A percentile compares a stretch with the other conserved stretches of the same genome.
Evolutionary conservation across 2,329 filamentous ascomycete species (phyloP).

Genomic region (Tolypocladium pustulatum): DNA sequence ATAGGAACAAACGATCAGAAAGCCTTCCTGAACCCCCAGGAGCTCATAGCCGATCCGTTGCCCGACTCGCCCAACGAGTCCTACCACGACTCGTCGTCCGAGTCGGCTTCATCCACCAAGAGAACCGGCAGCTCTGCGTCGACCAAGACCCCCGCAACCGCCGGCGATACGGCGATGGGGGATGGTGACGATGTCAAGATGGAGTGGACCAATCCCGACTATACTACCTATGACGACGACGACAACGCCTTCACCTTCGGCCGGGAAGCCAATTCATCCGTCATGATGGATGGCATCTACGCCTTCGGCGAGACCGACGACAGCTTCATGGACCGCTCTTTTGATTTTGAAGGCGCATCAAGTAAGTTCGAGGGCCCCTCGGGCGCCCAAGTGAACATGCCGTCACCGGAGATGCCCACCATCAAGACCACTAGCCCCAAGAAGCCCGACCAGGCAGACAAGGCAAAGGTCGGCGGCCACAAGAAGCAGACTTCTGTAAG

Average conservation of each 20-base stretch:
- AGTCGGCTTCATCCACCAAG: conserved; percentile 38
- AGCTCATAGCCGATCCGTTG: conserved; percentile 25
- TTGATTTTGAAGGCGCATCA: conserved; percentile 49
- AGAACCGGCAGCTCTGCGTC: conserved; percentile 35
- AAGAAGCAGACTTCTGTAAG: conserved; percentile 33
- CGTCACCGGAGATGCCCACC: conserved; percentile 31
- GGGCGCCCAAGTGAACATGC: conserved; percentile 19
- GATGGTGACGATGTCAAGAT: conserved; percentile 28
- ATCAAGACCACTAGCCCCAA: conserved; percentile 23
- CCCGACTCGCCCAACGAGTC: conserved; percentile 30
- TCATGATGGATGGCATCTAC: conserved; percentile 19
- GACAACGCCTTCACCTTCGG: conserved; percentile 25
- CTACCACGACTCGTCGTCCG: conserved; percentile 40
- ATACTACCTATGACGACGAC: conserved; percentile 25
- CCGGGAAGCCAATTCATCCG: conserved; percentile 12
- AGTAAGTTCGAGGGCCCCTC: conserved; percentile 39
- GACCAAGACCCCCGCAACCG: conserved; percentile 29
- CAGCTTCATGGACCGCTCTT: conserved; percentile 36
- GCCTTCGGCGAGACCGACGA: conserved; percentile 24
- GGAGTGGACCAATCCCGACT: conserved; percentile 30
- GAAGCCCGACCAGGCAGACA: conserved; percentile 13
- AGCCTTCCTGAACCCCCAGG: conserved; percentile 20
- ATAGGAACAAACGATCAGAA: conserved; percentile 19
- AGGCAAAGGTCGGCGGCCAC: conserved; percentile 16
- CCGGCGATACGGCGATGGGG: conserved; percentile 32